phyloP scores from a whole-genome alignment of 768 basidiomycete species.

The Exidia glandulosa region DNA sequence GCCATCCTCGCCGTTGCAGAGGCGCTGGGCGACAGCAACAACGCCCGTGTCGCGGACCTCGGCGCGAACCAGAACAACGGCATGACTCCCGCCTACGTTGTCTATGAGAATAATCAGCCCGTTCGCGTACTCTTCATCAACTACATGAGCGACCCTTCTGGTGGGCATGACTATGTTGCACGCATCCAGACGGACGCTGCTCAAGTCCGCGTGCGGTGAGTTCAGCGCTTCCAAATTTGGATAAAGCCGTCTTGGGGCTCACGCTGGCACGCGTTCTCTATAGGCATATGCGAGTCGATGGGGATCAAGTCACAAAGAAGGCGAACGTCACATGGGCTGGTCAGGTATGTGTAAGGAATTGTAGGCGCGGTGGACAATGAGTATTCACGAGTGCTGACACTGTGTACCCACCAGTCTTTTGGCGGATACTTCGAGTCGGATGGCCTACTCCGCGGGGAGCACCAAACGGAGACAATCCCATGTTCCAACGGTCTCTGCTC shows the following conservation, averaged over 20 bases:
- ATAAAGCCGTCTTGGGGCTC: background rate
- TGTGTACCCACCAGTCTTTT: slow-evolving; percentile 15
- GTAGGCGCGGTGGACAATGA: background rate
- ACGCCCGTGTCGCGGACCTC: slow-evolving; percentile 33
- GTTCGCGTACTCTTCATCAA: slow-evolving; percentile 43
- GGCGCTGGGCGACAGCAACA: slow-evolving; percentile 31
- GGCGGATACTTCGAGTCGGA: slow-evolving; percentile 54
- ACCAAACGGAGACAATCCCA: slow-evolving; percentile 43
- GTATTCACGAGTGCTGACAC: background rate
- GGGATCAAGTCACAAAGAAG: slow-evolving; percentile 48
- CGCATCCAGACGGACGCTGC: slow-evolving; percentile 29
- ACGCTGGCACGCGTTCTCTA: background rate
- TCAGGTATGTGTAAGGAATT: slow-evolving; percentile 22
- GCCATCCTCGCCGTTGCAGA: slow-evolving; percentile 35
- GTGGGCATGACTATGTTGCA: slow-evolving; percentile 28
- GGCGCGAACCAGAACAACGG: slow-evolving; percentile 25
- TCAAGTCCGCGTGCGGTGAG: slow-evolving; percentile 43
- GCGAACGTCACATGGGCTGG: slow-evolving; percentile 66
- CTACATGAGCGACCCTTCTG: slow-evolving; percentile 31
- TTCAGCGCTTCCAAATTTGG: slow-evolving; percentile 6
- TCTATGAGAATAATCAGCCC: slow-evolving; percentile 46
- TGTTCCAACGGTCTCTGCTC: slow-evolving; percentile 48
- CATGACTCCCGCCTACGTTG: slow-evolving; percentile 35
- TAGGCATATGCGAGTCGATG: slow-evolving; percentile 46
- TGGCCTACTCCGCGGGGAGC: slow-evolving; percentile 48